Base-by-base conservation (phyloP, 208 protist species). In the Blastocrithidia nonstop region DNA sequence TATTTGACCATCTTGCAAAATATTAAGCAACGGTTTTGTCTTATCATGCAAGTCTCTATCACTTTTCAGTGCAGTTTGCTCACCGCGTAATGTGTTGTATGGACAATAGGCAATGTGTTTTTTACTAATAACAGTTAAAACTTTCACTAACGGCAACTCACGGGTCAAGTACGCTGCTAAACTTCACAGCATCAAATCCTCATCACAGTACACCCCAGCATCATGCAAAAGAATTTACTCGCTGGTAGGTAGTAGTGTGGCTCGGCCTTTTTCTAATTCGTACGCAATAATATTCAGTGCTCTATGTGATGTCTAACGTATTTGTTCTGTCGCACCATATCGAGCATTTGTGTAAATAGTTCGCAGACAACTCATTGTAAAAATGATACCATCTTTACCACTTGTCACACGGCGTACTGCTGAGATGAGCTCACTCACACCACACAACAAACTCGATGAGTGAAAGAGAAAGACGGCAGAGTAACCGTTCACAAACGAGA, bases 101-200 rank as follows among this genome's bases (percentile, higher is more conserved):
- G 83, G 83, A 6, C 61, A 51, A 17, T 68, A 61, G 9, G 83
- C 78, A 6, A 54, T 41, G 40, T 45, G 60, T 20, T 50, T 50
- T 1, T 36, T 45, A 45, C 68, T 67, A 37, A 88, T 77, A 9
- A 93, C 54, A 17, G 78, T 78, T 49, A 73, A 58, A n/a, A 82
- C 67, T 48, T 79, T 77, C 48, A 88, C 72, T 13, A 88, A 36
- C 4, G 83, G 83, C 19, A 87, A 24, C 57, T 88, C 78, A 4
- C 78, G 68, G 0, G 78, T 73, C 16, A 85, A 65, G 49, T 71
- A 82, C 11, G 78, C 83, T 15, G 78, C 78, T 19, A 93, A 25
- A 1, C 72, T 85, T 79, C 83, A 93, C 27, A 88, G 57, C 61
- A 93, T 79, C 13, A 93, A 49, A 52, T 93, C 83, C 46, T 93